Base-by-base conservation (phyloP, 2,329 filamentous ascomycete genomes). In the Trichoderma aggressivum region DNA sequence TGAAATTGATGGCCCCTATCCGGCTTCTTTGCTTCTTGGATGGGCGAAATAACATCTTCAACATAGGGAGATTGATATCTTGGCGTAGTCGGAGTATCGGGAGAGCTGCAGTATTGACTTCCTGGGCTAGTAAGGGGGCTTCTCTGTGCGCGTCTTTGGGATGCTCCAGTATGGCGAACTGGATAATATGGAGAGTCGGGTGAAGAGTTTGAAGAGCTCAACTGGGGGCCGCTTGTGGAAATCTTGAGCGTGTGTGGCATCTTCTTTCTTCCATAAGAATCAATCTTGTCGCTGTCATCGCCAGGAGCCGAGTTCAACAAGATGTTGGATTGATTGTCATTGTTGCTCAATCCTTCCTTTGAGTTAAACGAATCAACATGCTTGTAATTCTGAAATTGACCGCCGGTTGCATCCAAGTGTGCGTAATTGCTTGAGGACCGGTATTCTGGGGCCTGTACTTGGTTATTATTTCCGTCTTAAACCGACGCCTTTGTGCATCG, bases 111-210 rank as follows among this genome's bases (percentile, higher is more conserved):
- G 18, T 65, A 71, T 43, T 61, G 39, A 21, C 39, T 28, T 55
- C 30, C 63, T 30, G 67, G 32, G 16, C 72, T 70, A 18, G 64
- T 39, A 1, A 72, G 71, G 11, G 74, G 70, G 12, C 73, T 73
- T 28, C 79, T 72, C 56, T 80, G 75, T 24, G 76, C 77, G 64
- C 79, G 75, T 12, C 79, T 78, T 18, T 75, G 74, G 28, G 76
- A 74, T 30, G 79, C 78, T 32, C 78, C 76, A 34, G 72, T 58
- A 18, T 58, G 74, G 24, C 79, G 75, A 12, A 74, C 72, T 5
- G 77, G 75, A 34, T 70, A 74, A 63, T 75, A 77, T 8, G 73
- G 70, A 0, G 74, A 70, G 7, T 64, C 53, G 30, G 74, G 65
- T 8, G 62, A 66, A 26, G 65, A 60, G 28, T 60, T 74, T 11